phyloP scores from a whole-genome alignment of 169 alveolate genomes.

The Eimeria necatrix region DNA sequence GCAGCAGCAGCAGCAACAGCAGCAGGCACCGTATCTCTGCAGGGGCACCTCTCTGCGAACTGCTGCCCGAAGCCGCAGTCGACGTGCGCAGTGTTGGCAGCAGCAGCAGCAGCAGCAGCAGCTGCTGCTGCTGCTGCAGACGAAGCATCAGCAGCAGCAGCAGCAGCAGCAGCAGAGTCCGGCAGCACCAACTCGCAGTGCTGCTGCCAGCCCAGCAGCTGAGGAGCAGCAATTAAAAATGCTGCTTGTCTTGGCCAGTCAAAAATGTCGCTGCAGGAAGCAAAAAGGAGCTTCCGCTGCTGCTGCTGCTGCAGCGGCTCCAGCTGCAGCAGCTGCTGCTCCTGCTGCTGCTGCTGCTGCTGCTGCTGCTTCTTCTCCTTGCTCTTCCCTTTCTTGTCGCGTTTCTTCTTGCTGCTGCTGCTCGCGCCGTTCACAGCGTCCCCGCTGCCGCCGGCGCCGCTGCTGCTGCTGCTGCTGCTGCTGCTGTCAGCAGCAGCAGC shows the following conservation, averaged over 20 bases:
- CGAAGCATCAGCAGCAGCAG: too few species aligned
- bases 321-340: neutral
- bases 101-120: constrained; percentile 5
- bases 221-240: constrained; percentile 38
- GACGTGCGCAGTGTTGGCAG: neutral
- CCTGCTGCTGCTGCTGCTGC: constrained; percentile 17
- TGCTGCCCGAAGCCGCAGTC: neutral
- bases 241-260: constrained; percentile 79
- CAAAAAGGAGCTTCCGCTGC: constrained; percentile 56
- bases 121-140: neutral
- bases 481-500: neutral
- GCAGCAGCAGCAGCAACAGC: neutral
- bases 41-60: neutral
- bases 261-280: constrained; percentile 64
- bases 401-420: constrained; percentile 55
- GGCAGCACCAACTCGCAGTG: constrained; percentile 53
- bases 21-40: neutral
- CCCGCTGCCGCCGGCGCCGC: neutral
- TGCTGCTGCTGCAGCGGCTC: constrained; percentile 36
- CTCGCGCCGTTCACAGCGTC: too few species aligned
- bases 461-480: constrained; percentile 52
- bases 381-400: neutral
- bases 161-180: neutral
- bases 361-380: neutral
- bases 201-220: constrained; percentile 26